These are phyloP conservation scores for Elsinoe perseae DNA, from an alignment of 2,329 filamentous ascomycete genomes.

Conservation along the genomic window DNA sequence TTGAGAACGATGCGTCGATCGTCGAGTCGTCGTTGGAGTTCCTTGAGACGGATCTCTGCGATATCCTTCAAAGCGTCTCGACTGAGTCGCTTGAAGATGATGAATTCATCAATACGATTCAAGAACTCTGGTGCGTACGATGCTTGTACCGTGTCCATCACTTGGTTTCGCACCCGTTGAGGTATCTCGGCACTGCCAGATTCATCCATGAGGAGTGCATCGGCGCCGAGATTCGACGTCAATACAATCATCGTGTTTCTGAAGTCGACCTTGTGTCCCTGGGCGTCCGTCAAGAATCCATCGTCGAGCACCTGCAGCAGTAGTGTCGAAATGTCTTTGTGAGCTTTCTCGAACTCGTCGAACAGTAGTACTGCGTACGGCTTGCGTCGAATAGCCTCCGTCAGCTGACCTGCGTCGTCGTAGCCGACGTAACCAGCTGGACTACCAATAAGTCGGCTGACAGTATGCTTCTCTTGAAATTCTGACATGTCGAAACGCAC, in stretches of 20 bases:
- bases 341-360: constrained; percentile 96
- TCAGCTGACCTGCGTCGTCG: constrained; percentile 91
- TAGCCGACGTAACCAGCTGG: constrained; percentile 95
- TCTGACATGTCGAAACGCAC: constrained; percentile 97
- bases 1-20: constrained; percentile 74
- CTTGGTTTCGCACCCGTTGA: constrained; percentile 63
- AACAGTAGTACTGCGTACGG: constrained; percentile 92
- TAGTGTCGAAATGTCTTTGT: constrained; percentile 85
- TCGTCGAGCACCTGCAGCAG: constrained; percentile 93
- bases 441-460: constrained; percentile 83
- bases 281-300: constrained; percentile 88
- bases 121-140: constrained; percentile 86
- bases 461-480: constrained; percentile 95
- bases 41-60: constrained; percentile 80
- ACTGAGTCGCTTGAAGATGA: constrained; percentile 84
- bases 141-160: constrained; percentile 77
- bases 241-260: constrained; percentile 93
- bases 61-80: constrained; percentile 75
- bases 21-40: constrained; percentile 74
- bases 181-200: constrained; percentile 46
- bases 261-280: constrained; percentile 96
- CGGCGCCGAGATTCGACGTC: constrained; percentile 88
- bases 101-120: constrained; percentile 94
- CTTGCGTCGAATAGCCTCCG: constrained; percentile 88
- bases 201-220: constrained; percentile 63